phyloP scores from a whole-genome alignment of 352 stramenopile species.

The Thraustochytrium striatum region DNA sequence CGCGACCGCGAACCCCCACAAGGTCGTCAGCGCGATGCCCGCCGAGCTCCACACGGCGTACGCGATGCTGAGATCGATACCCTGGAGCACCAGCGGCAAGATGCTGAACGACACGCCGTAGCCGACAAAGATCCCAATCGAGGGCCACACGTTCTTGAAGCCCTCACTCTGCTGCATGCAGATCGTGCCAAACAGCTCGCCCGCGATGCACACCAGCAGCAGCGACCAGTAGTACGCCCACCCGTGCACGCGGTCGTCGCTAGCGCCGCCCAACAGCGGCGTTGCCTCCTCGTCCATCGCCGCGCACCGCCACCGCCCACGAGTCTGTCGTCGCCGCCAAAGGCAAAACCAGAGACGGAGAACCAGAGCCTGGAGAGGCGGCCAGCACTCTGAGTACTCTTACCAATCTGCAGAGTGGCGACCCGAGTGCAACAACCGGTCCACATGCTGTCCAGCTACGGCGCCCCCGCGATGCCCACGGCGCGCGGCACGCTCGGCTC shows the following conservation, averaged over 20 bases:
- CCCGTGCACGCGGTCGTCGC: constrained; percentile 53
- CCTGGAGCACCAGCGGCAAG: not conserved
- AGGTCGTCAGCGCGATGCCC: not conserved
- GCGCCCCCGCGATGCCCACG: no score
- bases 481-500: no score
- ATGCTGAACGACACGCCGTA: constrained; percentile 34
- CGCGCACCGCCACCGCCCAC: no score
- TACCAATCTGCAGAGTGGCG: no score
- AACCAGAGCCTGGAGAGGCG: no score
- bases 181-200: constrained; percentile 42
- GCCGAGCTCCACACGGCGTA: constrained; percentile 33
- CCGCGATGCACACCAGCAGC: constrained; percentile 64
- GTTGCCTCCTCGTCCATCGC: no score
- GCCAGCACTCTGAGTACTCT: no score
- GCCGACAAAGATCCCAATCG: constrained; percentile 28
- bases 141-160: constrained; percentile 28
- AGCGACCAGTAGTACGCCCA: constrained; percentile 69
- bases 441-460: no score
- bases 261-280: no score
- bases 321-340: no score
- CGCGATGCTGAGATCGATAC: constrained; percentile 20
- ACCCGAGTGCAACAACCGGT: no score
- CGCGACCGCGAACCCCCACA: not conserved
- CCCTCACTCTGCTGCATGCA: constrained; percentile 25
- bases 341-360: no score